Conservation (phyloP, 139 green algal genomes). For the Chlorella sp. region DNA sequence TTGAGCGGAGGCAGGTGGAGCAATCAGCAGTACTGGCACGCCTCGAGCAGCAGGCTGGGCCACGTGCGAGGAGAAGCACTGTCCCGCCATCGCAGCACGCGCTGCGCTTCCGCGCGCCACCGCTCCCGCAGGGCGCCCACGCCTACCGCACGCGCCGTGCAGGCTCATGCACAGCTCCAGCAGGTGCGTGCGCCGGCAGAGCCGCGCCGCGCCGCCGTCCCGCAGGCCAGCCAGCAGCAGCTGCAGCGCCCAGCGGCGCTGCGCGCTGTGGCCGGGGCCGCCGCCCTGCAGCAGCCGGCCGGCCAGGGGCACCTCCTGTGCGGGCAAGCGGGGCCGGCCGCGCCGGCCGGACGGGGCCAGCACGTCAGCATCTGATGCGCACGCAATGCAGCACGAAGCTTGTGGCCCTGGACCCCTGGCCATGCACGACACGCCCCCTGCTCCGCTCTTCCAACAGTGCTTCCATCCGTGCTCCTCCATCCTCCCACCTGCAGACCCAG, state of each 20-base stretch:
- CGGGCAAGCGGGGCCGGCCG: neutral
- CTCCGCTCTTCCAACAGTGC: no score
- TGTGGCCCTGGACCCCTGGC: neutral
- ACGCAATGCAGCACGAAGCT: neutral
- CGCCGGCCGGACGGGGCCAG: neutral
- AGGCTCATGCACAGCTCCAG: slow-evolving; percentile 58
- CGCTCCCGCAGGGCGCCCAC: neutral
- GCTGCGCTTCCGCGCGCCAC: neutral
- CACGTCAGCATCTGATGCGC: no score
- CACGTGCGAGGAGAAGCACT: neutral
- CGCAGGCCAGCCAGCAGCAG: slow-evolving; percentile 59
- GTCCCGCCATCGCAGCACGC: neutral
- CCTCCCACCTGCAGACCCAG: slow-evolving; percentile 42
- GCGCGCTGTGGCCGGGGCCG: slow-evolving; percentile 14
- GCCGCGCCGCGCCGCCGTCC: slow-evolving; percentile 17
- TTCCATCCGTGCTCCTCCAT: no score
- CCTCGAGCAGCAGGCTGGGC: neutral
- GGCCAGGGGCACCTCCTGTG: slow-evolving; percentile 50
- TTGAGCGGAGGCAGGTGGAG: neutral
- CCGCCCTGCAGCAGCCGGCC: slow-evolving; percentile 35
- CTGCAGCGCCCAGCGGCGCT: slow-evolving; percentile 63
- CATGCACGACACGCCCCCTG: neutral
- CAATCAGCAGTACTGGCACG: neutral
- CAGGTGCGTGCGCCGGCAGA: slow-evolving; percentile 37
- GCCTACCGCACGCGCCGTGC: slow-evolving; percentile 20